Base-by-base conservation (phyloP, 352 stramenopile species). In the Aphanomyces cochlioides region DNA sequence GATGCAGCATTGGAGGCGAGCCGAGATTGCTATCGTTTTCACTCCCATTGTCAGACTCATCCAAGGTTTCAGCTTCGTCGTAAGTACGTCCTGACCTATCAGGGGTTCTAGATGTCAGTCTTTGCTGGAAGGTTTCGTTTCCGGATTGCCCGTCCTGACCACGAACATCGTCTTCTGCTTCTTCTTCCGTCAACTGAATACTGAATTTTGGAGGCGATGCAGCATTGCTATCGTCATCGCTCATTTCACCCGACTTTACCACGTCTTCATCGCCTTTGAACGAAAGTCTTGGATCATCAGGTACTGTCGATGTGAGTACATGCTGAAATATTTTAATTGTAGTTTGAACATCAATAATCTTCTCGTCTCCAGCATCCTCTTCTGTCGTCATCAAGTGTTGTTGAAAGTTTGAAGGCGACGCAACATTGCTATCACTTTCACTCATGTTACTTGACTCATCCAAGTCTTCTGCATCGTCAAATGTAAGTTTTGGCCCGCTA, bases 11-110 rank as follows among this genome's bases (percentile, higher is more conserved):
- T 28, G 28, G 28, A 28, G 5, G 69, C 70, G 17, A 72, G 47
- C 15, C 19, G 54, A 12, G 64, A 47, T 4, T 72, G 53, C 17
- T 28, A 28, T 28, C 28, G 28, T 28, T 28, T 28, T 61, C 54
- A 4, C 45, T 57, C 0, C 50, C 10, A 12, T 56, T 56, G 10
- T 8, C 15, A 4, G 68, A 60, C 2, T 61, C 43, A 3, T 47
- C 57, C 34, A 37, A 50, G 41, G 66, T 50, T 8, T 57, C 63
- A 6, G 74, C 67, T 13, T 43, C 66, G 17, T 70, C 56, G 5
- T 67, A 28, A 28, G 28, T 28, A 28, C 28, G 28, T 28, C 28
- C 28, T 28, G 28, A 28, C 28, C 28, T 2, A 28, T 0, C 2
- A 28, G 28, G 28, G 0, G 28, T 2, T 28, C 28, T 28, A 28